A percentile compares a stretch with the other conserved stretches of the same genome.
Conservation (phyloP, 2,329 filamentous ascomycete species). For the Chrysoporthe cubensis region DNA sequence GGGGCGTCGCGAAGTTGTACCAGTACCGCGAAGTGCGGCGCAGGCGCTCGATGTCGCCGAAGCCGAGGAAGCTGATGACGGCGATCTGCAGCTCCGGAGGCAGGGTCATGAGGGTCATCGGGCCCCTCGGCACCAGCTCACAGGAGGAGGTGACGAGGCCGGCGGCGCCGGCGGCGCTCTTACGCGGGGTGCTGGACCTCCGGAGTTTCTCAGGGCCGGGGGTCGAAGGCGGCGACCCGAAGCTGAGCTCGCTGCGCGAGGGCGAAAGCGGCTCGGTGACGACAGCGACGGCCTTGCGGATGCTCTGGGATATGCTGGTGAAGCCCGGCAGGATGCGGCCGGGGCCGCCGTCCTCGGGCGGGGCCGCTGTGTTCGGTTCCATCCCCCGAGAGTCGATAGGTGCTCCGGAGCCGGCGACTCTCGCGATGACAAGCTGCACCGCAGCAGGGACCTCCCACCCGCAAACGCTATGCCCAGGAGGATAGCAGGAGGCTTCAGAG, state of each 20-base stretch:
- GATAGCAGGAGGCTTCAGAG: background rate
- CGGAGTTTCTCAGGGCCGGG: slow-evolving; percentile 18
- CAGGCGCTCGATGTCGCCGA: slow-evolving; percentile 48
- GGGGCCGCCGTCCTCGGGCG: background rate
- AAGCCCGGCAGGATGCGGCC: background rate
- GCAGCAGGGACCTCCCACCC: background rate
- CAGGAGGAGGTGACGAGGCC: background rate
- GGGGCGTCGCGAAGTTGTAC: slow-evolving; percentile 40
- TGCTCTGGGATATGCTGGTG: slow-evolving; percentile 4
- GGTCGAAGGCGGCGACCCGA: slow-evolving; percentile 5
- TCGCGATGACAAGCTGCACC: background rate
- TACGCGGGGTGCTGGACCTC: slow-evolving; percentile 18
- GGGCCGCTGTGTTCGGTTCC: background rate
- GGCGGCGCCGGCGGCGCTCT: slow-evolving; percentile 4
- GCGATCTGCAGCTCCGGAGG: slow-evolving; percentile 48
- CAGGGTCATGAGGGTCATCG: slow-evolving; percentile 39
- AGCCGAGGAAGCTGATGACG: slow-evolving; percentile 45
- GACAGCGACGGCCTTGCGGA: slow-evolving; percentile 19
- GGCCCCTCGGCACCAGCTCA: background rate
- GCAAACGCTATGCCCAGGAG: background rate
- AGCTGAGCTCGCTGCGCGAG: slow-evolving; percentile 18
- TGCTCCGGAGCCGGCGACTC: too few species aligned
- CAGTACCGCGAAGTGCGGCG: slow-evolving; percentile 46
- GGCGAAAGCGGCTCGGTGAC: slow-evolving; percentile 23
- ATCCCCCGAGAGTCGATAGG: background rate